A percentile compares a stretch with the other conserved stretches of the same genome.
Conservation (phyloP, 2,329 filamentous ascomycete species). For the Myriosclerotinia curreyana region DNA sequence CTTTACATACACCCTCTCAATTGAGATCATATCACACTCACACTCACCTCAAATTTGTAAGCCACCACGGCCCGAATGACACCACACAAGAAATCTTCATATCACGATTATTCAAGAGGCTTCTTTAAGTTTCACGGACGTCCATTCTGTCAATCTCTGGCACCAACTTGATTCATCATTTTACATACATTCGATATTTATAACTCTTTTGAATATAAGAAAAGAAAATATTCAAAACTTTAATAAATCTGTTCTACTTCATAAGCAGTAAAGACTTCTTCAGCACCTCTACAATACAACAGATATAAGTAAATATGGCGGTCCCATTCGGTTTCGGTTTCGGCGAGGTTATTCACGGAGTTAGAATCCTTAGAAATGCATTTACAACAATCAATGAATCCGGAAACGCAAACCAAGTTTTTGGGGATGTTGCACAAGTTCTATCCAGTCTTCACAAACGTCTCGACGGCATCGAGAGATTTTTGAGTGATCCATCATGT, state of each 20-base stretch:
- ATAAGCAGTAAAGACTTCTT: background rate
- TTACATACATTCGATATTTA: conserved; percentile 8
- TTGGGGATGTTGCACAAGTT: conserved; percentile 18
- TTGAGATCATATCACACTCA: too few relatives aligned
- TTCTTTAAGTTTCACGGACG: conserved; percentile 20
- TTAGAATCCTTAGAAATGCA: conserved; percentile 15
- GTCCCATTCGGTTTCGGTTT: conserved; percentile 22
- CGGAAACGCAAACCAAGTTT: conserved; percentile 10
- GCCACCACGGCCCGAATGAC: conserved; percentile 19
- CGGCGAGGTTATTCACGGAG: conserved; percentile 19
- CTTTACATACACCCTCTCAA: background rate
- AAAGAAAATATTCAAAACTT: background rate
- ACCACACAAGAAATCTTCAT: conserved; percentile 18
- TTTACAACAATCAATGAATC: conserved; percentile 19
- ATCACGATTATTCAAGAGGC: conserved; percentile 21
- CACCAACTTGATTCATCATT: conserved; percentile 10
- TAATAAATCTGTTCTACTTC: background rate
- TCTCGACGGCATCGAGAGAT: conserved; percentile 20
- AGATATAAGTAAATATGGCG: conserved; percentile 12
- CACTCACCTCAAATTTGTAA: conserved; percentile 8
- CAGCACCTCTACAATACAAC: background rate
- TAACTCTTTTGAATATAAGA: background rate
- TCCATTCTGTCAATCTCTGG: conserved; percentile 16
- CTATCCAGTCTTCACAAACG: conserved; percentile 15
- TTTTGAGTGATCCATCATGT: conserved; percentile 14